Base-by-base conservation (phyloP, 176 grass and related monocot genomes). In the Triticum aestivum region DNA sequence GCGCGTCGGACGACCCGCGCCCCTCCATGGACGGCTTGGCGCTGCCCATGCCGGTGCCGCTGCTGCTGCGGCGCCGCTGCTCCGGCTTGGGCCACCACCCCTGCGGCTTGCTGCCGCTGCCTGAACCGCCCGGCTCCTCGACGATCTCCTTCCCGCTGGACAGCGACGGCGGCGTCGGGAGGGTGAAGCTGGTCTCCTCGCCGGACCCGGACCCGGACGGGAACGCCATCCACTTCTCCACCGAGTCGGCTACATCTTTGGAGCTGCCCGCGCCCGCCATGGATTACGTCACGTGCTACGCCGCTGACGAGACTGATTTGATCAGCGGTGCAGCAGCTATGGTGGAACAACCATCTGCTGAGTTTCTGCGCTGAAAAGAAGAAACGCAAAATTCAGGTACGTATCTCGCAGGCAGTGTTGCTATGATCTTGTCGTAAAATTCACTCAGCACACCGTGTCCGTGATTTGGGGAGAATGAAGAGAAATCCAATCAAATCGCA, bases 191-290 rank as follows among this genome's bases (percentile, higher is more conserved):
- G 45, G n/a, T 5, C 18, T 63, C 73, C 12, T 13, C 13, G 18
- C 56, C 79, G 73, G 54, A 21, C 56, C 72, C 72, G n/a, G 42
- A 9, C 24, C 73, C 73, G 12, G 84, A 66, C 20, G 80, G 80
- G 74, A 83, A 90, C 74, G 84, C 74, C 89, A 83, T 86, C 88
- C 88, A 90, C 52, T 83, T 81, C 51, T 82, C 78, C 78, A 77
- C 79, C 39, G 35, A 33, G 30, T 86, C 79, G 3, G 15, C 33
- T 2, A 45, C 65, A 8, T 90, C 73, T 9, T 29, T 73, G 20
- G 80, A 87, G 63, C 20, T 76, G 69, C 67, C 68, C 13, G 42
- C 41, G 13, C 67, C 75, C 58, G 56, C 79, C 89, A 87, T 90
- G 88, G 78, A 56, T 35, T 2, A 0, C 32, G 85, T 11, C 13